Evolutionary conservation across 306 rosid genomes (phyloP).

Genomic region (Castanea crenata): DNA sequence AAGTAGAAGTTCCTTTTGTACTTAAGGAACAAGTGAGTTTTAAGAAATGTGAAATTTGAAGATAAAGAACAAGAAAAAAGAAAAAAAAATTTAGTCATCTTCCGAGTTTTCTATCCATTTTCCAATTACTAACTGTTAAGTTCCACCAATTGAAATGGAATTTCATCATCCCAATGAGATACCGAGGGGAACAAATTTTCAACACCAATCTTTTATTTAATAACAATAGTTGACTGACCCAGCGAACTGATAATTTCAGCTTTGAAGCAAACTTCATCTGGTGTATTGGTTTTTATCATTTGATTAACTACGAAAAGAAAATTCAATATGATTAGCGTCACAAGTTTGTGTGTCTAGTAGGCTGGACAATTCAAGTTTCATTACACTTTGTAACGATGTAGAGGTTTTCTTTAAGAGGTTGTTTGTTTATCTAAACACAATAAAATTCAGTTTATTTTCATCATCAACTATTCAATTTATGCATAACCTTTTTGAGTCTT

Average conservation of each 20-base stretch:
- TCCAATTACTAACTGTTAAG: neutral
- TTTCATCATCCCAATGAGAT: neutral
- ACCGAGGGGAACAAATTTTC: too few relatives aligned
- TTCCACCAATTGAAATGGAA: neutral
- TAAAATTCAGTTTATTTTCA: too few relatives aligned
- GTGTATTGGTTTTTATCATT: neutral
- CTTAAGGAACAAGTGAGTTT: slow-evolving; percentile 31
- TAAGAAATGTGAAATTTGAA: slow-evolving; percentile 13
- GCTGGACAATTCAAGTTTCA: neutral
- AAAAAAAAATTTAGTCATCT: neutral
- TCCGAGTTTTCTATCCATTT: neutral
- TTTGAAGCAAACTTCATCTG: too few relatives aligned
- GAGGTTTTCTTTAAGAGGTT: too few relatives aligned
- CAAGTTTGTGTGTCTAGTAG: neutral
- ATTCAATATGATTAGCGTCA: neutral
- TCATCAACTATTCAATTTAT: too few relatives aligned
- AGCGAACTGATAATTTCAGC: too few relatives aligned
- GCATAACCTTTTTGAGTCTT: too few relatives aligned
- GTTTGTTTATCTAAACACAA: too few relatives aligned
- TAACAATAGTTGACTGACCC: neutral
- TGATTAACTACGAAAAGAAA: neutral
- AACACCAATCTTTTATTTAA: too few relatives aligned
- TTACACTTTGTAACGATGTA: too few relatives aligned
- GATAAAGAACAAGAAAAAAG: slow-evolving; percentile 1
- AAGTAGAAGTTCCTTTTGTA: slow-evolving; percentile 37